Base-by-base conservation (phyloP, 768 basidiomycete genomes). In the Neoboletus brunneissimus region DNA sequence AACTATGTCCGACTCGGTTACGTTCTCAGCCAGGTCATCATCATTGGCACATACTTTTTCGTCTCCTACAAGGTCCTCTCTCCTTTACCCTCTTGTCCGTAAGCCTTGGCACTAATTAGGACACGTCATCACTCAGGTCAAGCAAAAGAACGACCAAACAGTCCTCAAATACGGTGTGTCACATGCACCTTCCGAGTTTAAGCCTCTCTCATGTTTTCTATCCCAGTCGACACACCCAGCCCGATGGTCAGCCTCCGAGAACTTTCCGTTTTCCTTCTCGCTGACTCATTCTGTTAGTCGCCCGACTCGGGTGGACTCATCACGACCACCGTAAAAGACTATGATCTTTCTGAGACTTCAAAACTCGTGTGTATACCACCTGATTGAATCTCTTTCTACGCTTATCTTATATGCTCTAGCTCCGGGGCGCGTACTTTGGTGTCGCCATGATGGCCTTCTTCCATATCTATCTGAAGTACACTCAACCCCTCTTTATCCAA, bases 401-500 rank as follows among this genome's bases (percentile, higher is more conserved):
- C 41, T 56, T 8, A 58, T 29, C 23, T 3, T 3, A 18, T 40
- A 7, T 40, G 20, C 16, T 40, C 15, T 53, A 87, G 85, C 79
- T 89, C 56, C 85, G 84, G 40, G 76, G 79, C n/a, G 82, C 77
- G 9, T 89, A 81, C 73, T 81, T 84, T 73, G 87, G 88, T 60
- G 72, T 93, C 65, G 88, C 85, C 48, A 91, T 93, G 87, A 94
- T 95, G 89, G 80, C 68, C 56, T 88, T 94, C 80, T 85, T 98
- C 78, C 96, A 99, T 77, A 58, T 89, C 51, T 98, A 98, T 82
- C 78, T 98, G 76, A 85, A 90, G 71, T 98, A 91, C 82, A 95
- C 94, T 8, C 95, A 96, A 69, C 96, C 96, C 8, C 84, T 98
- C 62, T 96, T 98, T 76, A 89, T 98, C 62, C 96, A 98, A 72